Evolutionary conservation across 2,329 filamentous ascomycete species (phyloP), one percentile per base, ranked within the genome.

Genomic region (Ambrosiella beaveri): DNA sequence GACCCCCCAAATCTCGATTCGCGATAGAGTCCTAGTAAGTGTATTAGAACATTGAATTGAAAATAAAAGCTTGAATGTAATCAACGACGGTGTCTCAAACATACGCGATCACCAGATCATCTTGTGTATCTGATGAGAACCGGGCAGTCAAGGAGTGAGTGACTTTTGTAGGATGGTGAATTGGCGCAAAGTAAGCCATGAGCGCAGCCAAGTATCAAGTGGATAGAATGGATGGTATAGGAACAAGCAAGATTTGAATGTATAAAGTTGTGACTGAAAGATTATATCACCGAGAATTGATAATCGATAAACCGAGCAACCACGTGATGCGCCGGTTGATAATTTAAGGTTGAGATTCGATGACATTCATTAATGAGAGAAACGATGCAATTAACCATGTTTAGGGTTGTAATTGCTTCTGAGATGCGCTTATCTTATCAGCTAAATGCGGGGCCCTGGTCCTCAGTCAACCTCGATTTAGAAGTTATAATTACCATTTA

Each of bases 111-210:
- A 96, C 81, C 62, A 98, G 75, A 65, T 87, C 89, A 65, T 95
- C 86, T 61, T 89, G 81, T 55, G 86, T 80, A 3, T 80, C 73
- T 49, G 80, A 78, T 56, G 95, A 74, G 65, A 97, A 84, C 64
- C 81, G 82, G 61, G 91, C 77, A 67, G 85, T 87, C 63, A 97
- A 70, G 12, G 90, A 91, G 78, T 95, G 86, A 58, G 90, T 83
- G 63, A 96, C 83, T 73, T 88, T 95, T 69, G 88, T 96, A 27
- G 93, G 86, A 65, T 84, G 80, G 70, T 98, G 93, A 59, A 98
- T 93, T 44, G 93, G 90, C 62, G 88, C 89, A 66, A 98, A 75
- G 70, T 97, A 98, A 56, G 93, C 86, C 93, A 98, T 98, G 58
- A 53, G 66, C 17, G 19, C 9, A 51, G 35, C 13, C 7, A 51